phyloP scores from a whole-genome alignment of 129 eudicot genomes.

The Oenanthe sinensis region DNA sequence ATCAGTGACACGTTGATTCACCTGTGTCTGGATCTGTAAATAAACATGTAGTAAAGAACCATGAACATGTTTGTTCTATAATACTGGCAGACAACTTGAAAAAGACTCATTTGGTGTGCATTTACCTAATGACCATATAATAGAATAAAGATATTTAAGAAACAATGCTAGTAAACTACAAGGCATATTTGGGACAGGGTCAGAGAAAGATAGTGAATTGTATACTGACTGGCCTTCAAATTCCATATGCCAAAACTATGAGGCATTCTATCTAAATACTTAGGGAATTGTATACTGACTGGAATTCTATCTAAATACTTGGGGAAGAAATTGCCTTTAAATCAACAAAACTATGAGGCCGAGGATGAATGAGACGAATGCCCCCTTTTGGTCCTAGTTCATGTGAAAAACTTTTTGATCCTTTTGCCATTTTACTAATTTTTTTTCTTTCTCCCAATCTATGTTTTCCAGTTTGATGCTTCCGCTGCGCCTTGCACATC shows the following conservation, averaged over 20 bases:
- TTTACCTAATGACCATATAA: neutral
- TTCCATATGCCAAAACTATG: too few species aligned
- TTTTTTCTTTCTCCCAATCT: conserved; percentile 23
- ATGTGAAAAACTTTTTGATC: conserved; percentile 76
- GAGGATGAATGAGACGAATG: conserved; percentile 42
- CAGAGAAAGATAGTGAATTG: neutral
- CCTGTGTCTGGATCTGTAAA: too few species aligned
- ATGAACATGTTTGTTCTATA: neutral
- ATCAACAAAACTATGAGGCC: conserved; percentile 72
- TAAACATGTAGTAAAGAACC: neutral
- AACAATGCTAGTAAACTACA: neutral
- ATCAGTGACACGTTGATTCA: neutral
- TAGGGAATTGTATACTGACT: too few species aligned
- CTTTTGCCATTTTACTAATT: conserved; percentile 42
- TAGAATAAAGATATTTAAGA: neutral
- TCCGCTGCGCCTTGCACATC: conserved; percentile 32
- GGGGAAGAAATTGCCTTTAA: conserved; percentile 47
- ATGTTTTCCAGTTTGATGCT: conserved; percentile 29
- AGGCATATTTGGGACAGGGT: neutral
- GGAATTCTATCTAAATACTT: too few species aligned
- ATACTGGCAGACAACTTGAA: neutral
- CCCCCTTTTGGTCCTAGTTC: conserved; percentile 86
- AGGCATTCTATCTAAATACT: neutral
- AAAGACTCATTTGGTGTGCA: neutral
- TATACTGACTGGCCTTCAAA: neutral